Evolutionary conservation across 2,329 filamentous ascomycete genomes (phyloP).

Genomic region (Fusarium incarnatum): DNA sequence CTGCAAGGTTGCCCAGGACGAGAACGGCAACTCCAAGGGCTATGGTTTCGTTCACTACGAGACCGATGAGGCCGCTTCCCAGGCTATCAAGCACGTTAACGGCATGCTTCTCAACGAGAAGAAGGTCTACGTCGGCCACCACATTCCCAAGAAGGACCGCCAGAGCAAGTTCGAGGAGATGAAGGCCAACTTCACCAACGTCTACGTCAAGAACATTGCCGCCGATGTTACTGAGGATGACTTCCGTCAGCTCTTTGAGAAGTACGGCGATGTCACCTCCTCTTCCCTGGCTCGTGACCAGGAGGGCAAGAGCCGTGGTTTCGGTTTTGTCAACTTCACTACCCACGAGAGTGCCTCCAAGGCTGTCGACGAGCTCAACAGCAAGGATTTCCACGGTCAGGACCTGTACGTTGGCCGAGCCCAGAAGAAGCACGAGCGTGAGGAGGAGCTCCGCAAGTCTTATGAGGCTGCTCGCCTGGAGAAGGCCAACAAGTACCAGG

Average conservation of each 20-base stretch:
- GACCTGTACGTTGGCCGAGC: conserved; percentile 98
- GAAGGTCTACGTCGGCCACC: conserved; percentile 99
- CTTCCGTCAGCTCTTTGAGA: conserved; percentile 93
- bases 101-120: conserved; percentile 99
- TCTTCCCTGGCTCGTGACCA: conserved; percentile 90
- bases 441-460: conserved; percentile 98
- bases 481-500: conserved; percentile 99
- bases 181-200: conserved; percentile 99
- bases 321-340: conserved; percentile 96
- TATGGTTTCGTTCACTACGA: conserved; percentile 99
- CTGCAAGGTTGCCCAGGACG: conserved; percentile 99
- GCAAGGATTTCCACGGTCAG: conserved; percentile 91
- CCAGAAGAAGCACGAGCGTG: conserved; percentile 99
- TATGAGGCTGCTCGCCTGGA: conserved; percentile 97
- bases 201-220: conserved; percentile 99
- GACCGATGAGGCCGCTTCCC: conserved; percentile 95
- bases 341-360: conserved; percentile 87
- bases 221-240: conserved; percentile 88
- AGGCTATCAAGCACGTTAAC: conserved; percentile 99
- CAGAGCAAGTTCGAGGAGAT: conserved; percentile 99
- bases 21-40: conserved; percentile 95
- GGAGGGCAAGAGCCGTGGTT: conserved; percentile 94
- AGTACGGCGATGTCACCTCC: conserved; percentile 93
- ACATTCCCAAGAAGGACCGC: conserved; percentile 99
- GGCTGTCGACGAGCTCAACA: conserved; percentile 92